Base-by-base conservation (phyloP, 495 filamentous ascomycete species). In the Penicillium odoratum region DNA sequence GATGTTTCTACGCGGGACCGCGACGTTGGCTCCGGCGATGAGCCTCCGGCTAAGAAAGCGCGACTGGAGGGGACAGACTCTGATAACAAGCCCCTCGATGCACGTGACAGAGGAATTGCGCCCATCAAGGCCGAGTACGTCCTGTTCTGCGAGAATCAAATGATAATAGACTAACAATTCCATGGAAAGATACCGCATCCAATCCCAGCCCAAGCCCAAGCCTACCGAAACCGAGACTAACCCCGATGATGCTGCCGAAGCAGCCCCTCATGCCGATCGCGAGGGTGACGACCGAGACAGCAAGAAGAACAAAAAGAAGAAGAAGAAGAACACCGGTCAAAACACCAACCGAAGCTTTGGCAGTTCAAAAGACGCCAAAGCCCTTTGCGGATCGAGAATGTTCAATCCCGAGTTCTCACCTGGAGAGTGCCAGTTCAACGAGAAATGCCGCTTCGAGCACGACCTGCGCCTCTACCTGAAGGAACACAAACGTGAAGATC, bases 291-390 rank as follows among this genome's bases (percentile, higher is more conserved):
- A 61, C 9, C 59, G 66, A 6, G 72, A 74, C 21, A 81, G 74
- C 26, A 81, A 76, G 60, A 78, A 77, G 59, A 72, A 65, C 30
- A 83, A 80, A 68, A 86, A 84, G 59, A 84, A 85, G 67, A 88
- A 85, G 67, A 88, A 87, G 66, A 88, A 88, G 63, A 76, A 81
- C 18, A 81, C 81, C 43, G 92, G 93, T 29, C 94, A 97, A 69
- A 98, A 98, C 67, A 92, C 85, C 58, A 85, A 81, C 60, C 85
- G 94, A 51, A 83, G 81, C n/a, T 98, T 96, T 66, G 93, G 92
- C 44, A 83, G 71, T 43, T 92, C 90, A 16, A 81, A 83, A 44
- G 94, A 98, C 70, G 83, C 81, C 10, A 77, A 93, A 33, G 84
- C 83, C 40, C 80, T 98, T 4, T 98, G 94, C 73, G 81, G 83